phyloP scores from a whole-genome alignment of 805 yeast species.

The Ogataea glucozyma region DNA sequence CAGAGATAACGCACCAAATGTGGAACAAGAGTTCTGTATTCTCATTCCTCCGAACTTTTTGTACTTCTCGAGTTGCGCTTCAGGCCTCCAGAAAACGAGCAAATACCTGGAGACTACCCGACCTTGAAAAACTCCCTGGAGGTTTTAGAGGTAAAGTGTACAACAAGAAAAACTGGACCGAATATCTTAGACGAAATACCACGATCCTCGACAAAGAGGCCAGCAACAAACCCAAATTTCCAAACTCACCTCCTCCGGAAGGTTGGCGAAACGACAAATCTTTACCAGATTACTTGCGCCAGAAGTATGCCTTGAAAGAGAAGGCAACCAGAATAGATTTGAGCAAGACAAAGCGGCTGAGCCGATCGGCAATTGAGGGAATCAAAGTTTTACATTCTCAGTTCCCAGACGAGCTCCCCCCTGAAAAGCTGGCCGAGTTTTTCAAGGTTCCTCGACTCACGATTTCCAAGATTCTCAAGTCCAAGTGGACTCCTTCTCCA shows the following conservation, averaged over 20 bases:
- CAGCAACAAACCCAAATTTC: slow-evolving; percentile 13
- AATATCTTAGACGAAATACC: slow-evolving; percentile 24
- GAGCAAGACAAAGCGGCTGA: slow-evolving; percentile 67
- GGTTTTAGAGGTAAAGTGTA: slow-evolving; percentile 38
- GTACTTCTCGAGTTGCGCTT: slow-evolving; percentile 3
- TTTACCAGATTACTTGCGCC: slow-evolving; percentile 70
- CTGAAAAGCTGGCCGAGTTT: slow-evolving; percentile 58
- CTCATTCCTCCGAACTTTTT: slow-evolving; percentile 1
- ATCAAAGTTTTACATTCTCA: slow-evolving; percentile 55
- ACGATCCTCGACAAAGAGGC: slow-evolving; percentile 20
- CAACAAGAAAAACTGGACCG: slow-evolving; percentile 31
- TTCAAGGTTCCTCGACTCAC: slow-evolving; percentile 81
- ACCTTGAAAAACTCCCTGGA: slow-evolving; percentile 34
- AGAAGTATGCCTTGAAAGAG: slow-evolving; percentile 61
- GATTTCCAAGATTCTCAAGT: slow-evolving; percentile 72
- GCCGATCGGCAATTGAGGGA: slow-evolving; percentile 68
- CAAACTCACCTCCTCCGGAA: slow-evolving; percentile 40
- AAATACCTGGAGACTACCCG: slow-evolving; percentile 39
- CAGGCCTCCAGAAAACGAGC: slow-evolving; percentile 18
- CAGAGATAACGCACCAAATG: too few species aligned
- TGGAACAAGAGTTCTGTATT: too few species aligned
- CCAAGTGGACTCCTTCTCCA: slow-evolving; percentile 70
- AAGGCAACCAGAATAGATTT: slow-evolving; percentile 61
- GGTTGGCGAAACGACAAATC: slow-evolving; percentile 44
- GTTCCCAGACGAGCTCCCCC: slow-evolving; percentile 58